Percentiles rank a stretch among this genome's conserved stretches.
Conservation (phyloP, 345 rosid species). For the Salix viminalis region DNA sequence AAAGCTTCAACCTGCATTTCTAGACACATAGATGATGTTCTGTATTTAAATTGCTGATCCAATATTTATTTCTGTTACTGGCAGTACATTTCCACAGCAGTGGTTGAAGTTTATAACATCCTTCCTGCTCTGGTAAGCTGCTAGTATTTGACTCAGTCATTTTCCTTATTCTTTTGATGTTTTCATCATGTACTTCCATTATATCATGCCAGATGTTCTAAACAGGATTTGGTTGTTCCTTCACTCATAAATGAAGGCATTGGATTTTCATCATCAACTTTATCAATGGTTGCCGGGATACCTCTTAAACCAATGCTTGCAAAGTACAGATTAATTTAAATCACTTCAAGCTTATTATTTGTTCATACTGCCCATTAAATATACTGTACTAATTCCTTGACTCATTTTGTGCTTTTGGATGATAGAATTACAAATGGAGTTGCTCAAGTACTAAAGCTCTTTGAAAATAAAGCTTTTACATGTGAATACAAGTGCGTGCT, state of each 20-base stretch:
- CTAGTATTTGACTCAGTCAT: neutral
- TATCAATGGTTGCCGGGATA: conserved; percentile 77
- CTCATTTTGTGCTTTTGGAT: conserved; percentile 13
- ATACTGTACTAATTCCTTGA: conserved; percentile 11
- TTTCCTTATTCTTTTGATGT: neutral
- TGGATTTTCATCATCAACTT: conserved; percentile 60
- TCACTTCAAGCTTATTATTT: conserved; percentile 4
- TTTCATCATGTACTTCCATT: neutral
- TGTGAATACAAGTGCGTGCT: conserved; percentile 79
- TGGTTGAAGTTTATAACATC: conserved; percentile 73
- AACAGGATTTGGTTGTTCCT: conserved; percentile 74
- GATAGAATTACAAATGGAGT: conserved; percentile 73
- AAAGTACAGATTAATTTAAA: conserved; percentile 40
- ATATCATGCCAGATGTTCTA: conserved; percentile 7
- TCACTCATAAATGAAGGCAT: conserved; percentile 57
- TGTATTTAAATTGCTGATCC: conserved; percentile 8
- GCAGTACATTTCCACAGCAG: conserved; percentile 65
- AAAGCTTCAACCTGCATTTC: no score
- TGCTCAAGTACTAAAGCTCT: conserved; percentile 48
- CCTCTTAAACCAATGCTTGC: conserved; percentile 97
- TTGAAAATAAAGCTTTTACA: conserved; percentile 67
- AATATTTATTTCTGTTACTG: conserved; percentile 12
- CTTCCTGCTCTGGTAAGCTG: conserved; percentile 73
- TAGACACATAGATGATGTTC: neutral
- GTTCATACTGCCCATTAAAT: neutral